A percentile compares a stretch with the other conserved stretches of the same genome.
These are phyloP conservation scores for Suillus plorans DNA, from an alignment of 768 basidiomycete genomes.

Conservation along the genomic window DNA sequence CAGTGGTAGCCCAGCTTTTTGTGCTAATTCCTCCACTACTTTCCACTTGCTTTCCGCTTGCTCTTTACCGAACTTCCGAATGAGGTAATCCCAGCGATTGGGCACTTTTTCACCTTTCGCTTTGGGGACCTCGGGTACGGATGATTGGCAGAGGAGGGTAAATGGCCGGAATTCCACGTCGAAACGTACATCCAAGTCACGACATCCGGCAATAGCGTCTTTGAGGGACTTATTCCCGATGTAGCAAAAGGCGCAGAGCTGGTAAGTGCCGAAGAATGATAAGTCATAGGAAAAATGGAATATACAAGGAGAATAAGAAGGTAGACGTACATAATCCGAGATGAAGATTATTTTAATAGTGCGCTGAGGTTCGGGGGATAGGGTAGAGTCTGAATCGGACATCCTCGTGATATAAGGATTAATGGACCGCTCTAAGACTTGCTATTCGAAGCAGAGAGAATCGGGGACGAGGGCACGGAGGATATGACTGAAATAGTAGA, in stretches of 20 bases:
- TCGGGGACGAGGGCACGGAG: neutral
- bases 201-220: conserved; percentile 35
- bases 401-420: conserved; percentile 11
- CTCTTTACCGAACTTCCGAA: conserved; percentile 28
- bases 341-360: conserved; percentile 33
- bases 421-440: neutral
- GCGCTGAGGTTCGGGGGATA: conserved; percentile 18
- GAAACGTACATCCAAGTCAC: conserved; percentile 31
- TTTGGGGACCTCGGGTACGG: neutral
- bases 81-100: conserved; percentile 22
- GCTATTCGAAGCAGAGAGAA: neutral
- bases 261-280: neutral
- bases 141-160: conserved; percentile 25
- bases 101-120: neutral
- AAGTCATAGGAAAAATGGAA: neutral
- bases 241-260: conserved; percentile 40
- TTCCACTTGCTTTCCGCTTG: conserved; percentile 27
- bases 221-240: conserved; percentile 37
- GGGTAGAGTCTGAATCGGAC: conserved; percentile 16
- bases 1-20: conserved; percentile 28
- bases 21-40: conserved; percentile 27
- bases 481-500: neutral
- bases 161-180: conserved; percentile 38
- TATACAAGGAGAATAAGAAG: neutral
- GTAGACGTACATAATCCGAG: conserved; percentile 32